These are phyloP conservation scores for Starmerella bacillaris DNA, from an alignment of 805 yeast genomes.

Conservation along the genomic window DNA sequence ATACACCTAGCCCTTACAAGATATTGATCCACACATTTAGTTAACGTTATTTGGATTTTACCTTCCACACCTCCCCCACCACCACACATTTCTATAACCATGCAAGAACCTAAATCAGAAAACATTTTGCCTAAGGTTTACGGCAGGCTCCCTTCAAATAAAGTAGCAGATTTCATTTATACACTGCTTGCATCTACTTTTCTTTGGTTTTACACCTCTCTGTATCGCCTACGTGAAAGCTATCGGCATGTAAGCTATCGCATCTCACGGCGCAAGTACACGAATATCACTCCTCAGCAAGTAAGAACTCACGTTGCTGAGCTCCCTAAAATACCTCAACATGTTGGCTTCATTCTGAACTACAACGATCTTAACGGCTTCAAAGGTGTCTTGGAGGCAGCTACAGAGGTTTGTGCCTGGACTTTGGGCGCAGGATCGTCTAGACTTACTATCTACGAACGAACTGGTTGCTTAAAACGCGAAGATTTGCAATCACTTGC, in stretches of 20 bases:
- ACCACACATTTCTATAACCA: too few species aligned
- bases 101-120: too few species aligned
- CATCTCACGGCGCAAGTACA: background rate
- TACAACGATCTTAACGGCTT: constrained; percentile 52
- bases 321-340: constrained; percentile 57
- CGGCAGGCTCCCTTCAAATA: background rate
- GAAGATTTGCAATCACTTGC: constrained; percentile 26
- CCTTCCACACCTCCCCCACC: too few species aligned
- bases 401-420: constrained; percentile 73
- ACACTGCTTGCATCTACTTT: background rate
- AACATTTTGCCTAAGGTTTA: background rate
- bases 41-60: too few species aligned
- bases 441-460: constrained; percentile 57
- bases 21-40: too few species aligned
- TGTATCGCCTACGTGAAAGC: background rate
- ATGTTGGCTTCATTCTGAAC: constrained; percentile 51
- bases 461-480: constrained; percentile 45
- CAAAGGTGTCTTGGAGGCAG: constrained; percentile 30
- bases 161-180: background rate
- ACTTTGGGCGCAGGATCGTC: constrained; percentile 73
- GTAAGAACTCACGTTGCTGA: constrained; percentile 25
- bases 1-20: too few species aligned
- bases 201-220: background rate
- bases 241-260: background rate
- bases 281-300: background rate